Percentiles rank a stretch among this genome's conserved stretches.
Evolutionary conservation across 2,329 filamentous ascomycete genomes (phyloP).

Genomic region (Alternaria ventricosa): DNA sequence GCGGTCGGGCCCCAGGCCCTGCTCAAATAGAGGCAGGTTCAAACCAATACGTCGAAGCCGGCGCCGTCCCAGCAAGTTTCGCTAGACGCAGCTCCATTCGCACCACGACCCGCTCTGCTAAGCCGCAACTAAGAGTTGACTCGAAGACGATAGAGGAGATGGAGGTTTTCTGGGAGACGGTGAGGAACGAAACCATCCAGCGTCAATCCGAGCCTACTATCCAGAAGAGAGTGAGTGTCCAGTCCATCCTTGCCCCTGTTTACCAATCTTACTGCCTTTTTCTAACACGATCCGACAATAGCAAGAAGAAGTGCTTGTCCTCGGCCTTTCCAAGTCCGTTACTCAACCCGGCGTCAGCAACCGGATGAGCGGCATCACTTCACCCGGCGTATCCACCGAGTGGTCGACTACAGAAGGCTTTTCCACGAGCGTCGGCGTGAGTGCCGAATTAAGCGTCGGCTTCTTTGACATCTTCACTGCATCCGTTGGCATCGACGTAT

Average conservation of each 20-base stretch:
- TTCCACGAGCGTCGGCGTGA: not conserved
- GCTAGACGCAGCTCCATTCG: not conserved
- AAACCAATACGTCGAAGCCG: not conserved
- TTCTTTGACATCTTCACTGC: not conserved
- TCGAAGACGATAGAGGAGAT: not conserved
- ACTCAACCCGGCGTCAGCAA: not conserved
- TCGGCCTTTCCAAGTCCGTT: not conserved
- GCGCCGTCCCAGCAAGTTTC: not conserved
- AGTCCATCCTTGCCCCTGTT: not conserved
- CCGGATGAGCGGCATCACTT: not conserved
- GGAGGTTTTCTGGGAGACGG: not conserved
- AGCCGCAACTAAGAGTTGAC: not conserved
- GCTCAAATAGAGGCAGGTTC: not conserved
- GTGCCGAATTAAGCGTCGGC: not conserved
- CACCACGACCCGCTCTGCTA: not conserved
- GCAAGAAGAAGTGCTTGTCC: not conserved
- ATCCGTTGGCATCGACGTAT: not conserved
- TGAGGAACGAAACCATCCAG: not conserved
- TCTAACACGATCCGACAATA: not conserved
- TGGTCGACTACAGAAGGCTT: not conserved
- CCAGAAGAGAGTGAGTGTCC: not conserved
- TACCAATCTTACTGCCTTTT: not conserved
- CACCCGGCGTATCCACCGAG: not conserved
- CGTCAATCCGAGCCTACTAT: not conserved
- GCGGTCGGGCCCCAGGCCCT: not conserved